Evolutionary conservation across 495 filamentous ascomycete species (phyloP).

Genomic region (Elasticomyces elasticus): DNA sequence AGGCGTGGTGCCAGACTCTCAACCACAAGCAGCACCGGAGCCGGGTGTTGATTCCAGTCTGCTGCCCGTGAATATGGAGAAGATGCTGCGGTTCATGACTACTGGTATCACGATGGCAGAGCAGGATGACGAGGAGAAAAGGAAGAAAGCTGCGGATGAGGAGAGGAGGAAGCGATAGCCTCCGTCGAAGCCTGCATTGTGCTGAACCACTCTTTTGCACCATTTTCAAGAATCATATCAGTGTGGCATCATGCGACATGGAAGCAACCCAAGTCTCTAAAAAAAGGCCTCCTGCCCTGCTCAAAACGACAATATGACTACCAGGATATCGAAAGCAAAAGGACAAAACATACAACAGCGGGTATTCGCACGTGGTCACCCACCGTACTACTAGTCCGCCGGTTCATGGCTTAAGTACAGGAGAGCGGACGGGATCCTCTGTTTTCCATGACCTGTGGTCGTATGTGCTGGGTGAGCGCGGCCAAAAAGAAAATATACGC

Average conservation of each 20-base stretch:
- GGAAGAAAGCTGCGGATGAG: conserved; percentile 2
- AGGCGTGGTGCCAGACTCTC: neutral
- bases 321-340: neutral
- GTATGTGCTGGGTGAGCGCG: neutral
- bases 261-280: neutral
- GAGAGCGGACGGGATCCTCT: neutral
- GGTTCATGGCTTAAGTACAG: neutral
- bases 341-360: neutral
- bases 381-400: no score
- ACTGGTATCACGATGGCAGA: conserved; percentile 5
- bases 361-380: no score
- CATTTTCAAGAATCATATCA: no score
- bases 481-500: no score
- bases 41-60: conserved; percentile 2
- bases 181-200: no score
- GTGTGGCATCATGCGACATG: no score
- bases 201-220: no score
- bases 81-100: conserved; percentile 11
- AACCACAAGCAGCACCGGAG: neutral
- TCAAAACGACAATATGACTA: no score
- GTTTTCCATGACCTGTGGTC: neutral
- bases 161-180: neutral
- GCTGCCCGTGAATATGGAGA: conserved; percentile 11
- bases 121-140: no score
- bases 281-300: neutral